Percentiles rank a stretch among this genome's conserved stretches.
Evolutionary conservation across 306 rosid species (phyloP).

Genomic region (Gynostemma pentaphyllum): DNA sequence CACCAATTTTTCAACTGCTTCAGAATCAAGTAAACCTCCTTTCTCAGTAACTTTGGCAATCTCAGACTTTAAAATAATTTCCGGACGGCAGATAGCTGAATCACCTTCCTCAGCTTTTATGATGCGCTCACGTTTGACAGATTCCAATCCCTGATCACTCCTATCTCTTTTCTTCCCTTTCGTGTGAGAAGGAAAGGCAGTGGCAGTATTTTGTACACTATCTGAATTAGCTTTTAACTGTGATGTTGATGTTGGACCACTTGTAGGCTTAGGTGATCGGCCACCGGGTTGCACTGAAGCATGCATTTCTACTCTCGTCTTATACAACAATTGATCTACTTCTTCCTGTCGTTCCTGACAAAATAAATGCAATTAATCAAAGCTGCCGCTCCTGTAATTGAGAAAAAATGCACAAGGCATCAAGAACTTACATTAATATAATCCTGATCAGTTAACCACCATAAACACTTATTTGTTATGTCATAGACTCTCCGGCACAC

Average conservation of each 20-base stretch:
- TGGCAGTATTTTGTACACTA: conserved; percentile 46
- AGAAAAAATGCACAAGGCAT: not conserved
- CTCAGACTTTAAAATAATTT: conserved; percentile 54
- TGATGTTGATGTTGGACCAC: conserved; percentile 58
- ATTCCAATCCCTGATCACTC: conserved; percentile 61
- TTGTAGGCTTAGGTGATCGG: conserved; percentile 75
- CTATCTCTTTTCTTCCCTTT: conserved; percentile 86
- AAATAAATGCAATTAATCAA: not conserved
- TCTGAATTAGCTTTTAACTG: conserved; percentile 72
- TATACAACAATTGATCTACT: conserved; percentile 57
- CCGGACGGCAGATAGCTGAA: conserved; percentile 44
- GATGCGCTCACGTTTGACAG: conserved; percentile 58
- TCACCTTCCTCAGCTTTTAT: conserved; percentile 64
- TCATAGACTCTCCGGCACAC: conserved; percentile 84
- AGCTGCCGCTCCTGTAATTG: not conserved
- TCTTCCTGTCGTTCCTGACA: conserved; percentile 76
- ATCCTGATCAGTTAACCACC: conserved; percentile 80
- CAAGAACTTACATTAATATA: conserved; percentile 57
- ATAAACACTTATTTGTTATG: conserved; percentile 61
- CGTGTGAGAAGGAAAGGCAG: conserved; percentile 49
- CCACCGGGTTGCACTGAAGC: conserved; percentile 65
- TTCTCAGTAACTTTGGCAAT: conserved; percentile 73
- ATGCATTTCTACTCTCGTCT: conserved; percentile 64
- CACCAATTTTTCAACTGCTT: conserved; percentile 61
- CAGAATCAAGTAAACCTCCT: conserved; percentile 69